phyloP scores from a whole-genome alignment of 2,329 filamentous ascomycete genomes.

The Leptographium flavum region DNA sequence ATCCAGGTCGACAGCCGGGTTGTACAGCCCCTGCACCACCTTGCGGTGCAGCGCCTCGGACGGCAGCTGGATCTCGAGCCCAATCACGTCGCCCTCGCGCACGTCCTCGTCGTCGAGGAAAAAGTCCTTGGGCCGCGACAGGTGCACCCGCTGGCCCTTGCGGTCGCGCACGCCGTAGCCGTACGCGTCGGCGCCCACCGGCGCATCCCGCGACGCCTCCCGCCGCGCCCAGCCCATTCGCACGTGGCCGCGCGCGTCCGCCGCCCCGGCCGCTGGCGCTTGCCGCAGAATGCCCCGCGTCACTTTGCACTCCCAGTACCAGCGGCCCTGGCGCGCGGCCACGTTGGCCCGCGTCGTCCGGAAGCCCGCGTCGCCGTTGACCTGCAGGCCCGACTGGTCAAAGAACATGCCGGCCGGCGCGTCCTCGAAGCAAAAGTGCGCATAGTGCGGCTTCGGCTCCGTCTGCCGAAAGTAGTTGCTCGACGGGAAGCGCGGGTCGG shows the following conservation, averaged over 20 bases:
- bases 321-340: conserved; percentile 72
- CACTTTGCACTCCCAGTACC: conserved; percentile 91
- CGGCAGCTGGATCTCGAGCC: conserved; percentile 81
- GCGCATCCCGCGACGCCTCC: conserved; percentile 69
- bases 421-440: conserved; percentile 87
- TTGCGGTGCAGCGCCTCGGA: conserved; percentile 77
- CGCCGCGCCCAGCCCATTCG: conserved; percentile 77
- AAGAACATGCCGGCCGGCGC: conserved; percentile 75
- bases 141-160: conserved; percentile 80
- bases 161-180: conserved; percentile 89
- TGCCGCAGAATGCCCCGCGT: conserved; percentile 50
- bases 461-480: conserved; percentile 82
- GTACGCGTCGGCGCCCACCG: conserved; percentile 80
- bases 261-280: conserved; percentile 16
- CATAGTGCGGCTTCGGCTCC: conserved; percentile 68
- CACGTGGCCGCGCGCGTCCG: conserved; percentile 43
- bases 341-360: conserved; percentile 85
- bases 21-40: conserved; percentile 75
- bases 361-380: conserved; percentile 88
- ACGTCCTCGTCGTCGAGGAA: conserved; percentile 68
- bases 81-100: conserved; percentile 82
- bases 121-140: conserved; percentile 85
- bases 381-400: conserved; percentile 56
- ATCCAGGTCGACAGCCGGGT: conserved; percentile 60
- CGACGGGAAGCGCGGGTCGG: conserved; percentile 74